A percentile compares a stretch with the other conserved stretches of the same genome.
Evolutionary conservation across 306 rosid species (phyloP).

Genomic region (Medicago truncatula): MtrunA17r5.0-ANR NC_053046.1:4624001-4624500

Average conservation of each 20-base stretch:
- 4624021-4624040: neutral
- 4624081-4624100: slow-evolving; percentile 9
- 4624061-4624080: slow-evolving; percentile 10
- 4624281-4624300: neutral
- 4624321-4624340: slow-evolving; percentile 65
- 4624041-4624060: neutral
- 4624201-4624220: slow-evolving; percentile 60
- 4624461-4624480: no score
- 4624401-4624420: slow-evolving; percentile 1
- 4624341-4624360: slow-evolving; percentile 99
- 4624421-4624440: slow-evolving; percentile 17
- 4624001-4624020: slow-evolving; percentile 25
- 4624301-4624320: slow-evolving; percentile 23
- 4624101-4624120: slow-evolving; percentile 44
- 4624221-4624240: neutral
- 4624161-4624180: slow-evolving; percentile 80
- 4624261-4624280: neutral
- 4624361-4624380: slow-evolving; percentile 93
- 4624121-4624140: slow-evolving; percentile 64
- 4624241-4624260: slow-evolving; percentile 1
- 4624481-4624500: no score
- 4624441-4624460: slow-evolving; percentile 21
- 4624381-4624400: slow-evolving; percentile 39
- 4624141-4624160: slow-evolving; percentile 65
- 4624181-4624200: slow-evolving; percentile 86